Base-by-base conservation (phyloP, 1,139 yeast species). In the Trichomonascaceae sp. region DNA sequence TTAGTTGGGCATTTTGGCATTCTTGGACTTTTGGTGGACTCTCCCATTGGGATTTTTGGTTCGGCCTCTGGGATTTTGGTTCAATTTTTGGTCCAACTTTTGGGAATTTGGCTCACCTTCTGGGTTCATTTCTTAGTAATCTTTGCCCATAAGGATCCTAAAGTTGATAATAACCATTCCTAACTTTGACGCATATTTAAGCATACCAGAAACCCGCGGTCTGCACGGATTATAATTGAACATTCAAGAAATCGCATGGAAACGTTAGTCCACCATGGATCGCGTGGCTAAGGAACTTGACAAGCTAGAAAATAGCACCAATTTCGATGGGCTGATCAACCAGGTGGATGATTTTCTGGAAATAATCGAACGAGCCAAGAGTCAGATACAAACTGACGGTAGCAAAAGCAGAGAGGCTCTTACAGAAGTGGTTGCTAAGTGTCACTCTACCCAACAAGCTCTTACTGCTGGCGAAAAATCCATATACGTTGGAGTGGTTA, bases 331-430 rank as follows among this genome's bases (percentile, higher is more conserved):
- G 45, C 64, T 70, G 39, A 57, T 63, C 5, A 64, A 61, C 7
- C 69, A 68, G 32, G 63, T 72, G 4, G 68, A 66, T 36, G 60
- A 58, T 22, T 55, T 72, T 8, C 55, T 70, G 9, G 59, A 55
- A 9, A 55, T 64, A 3, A 58, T 72, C 36, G 68, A 68, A 39
- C 52, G 50, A 41, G 60, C 69, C 8, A 59, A 65, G 49, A 46
- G 15, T 5, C 45, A 15, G 13, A 12, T 50, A n/a, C 27, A 45
- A 20, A 39, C 27, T 3, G 39, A 45, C 27, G 22, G 24, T 9
- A 30, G 27, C 36, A 36, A 47, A 10, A 24, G 30, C 22, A 12
- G 24, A 22, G 30, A 20, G 13, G 13, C 27, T 36, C 39, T 51
- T 36, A 44, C 51, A 39, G 44, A 46, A 20, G 43, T 41, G 17